phyloP scores from a whole-genome alignment of 139 green algal genomes.

The Chlamydomonas sp. region DNA sequence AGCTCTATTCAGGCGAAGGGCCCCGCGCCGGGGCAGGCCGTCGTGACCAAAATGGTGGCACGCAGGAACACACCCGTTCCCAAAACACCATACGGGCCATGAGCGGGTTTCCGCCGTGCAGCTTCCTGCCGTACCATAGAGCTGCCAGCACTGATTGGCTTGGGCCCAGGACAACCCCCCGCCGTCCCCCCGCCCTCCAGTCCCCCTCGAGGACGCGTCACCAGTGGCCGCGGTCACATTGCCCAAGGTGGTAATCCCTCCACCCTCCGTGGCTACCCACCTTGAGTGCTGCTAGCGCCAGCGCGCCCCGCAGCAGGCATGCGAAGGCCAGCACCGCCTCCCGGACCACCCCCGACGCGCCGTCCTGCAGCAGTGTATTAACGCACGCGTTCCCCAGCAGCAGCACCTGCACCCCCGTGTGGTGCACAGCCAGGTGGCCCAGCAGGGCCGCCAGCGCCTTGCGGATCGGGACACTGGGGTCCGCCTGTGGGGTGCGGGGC shows the following conservation, averaged over 20 bases:
- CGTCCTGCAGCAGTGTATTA: conserved; percentile 28
- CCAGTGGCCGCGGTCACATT: not conserved
- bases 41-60: no score
- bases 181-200: no score
- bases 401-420: conserved; percentile 1
- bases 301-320: conserved; percentile 21
- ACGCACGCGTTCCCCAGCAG: not conserved
- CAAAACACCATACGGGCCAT: no score
- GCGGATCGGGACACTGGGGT: conserved; percentile 3
- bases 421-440: conserved; percentile 15
- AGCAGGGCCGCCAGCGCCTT: conserved; percentile 24
- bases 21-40: no score
- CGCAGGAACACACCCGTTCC: no score
- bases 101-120: no score
- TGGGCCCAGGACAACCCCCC: no score
- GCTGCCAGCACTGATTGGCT: no score
- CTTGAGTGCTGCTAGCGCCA: conserved; percentile 34
- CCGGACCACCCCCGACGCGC: conserved; percentile 25
- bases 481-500: conserved; percentile 1
- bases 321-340: conserved; percentile 29
- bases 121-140: no score
- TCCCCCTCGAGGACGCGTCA: not conserved
- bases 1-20: no score
- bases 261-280: not conserved
- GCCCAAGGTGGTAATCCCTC: not conserved